Conservation (phyloP, 768 basidiomycete species). For the Termitomyces titanicus region DNA sequence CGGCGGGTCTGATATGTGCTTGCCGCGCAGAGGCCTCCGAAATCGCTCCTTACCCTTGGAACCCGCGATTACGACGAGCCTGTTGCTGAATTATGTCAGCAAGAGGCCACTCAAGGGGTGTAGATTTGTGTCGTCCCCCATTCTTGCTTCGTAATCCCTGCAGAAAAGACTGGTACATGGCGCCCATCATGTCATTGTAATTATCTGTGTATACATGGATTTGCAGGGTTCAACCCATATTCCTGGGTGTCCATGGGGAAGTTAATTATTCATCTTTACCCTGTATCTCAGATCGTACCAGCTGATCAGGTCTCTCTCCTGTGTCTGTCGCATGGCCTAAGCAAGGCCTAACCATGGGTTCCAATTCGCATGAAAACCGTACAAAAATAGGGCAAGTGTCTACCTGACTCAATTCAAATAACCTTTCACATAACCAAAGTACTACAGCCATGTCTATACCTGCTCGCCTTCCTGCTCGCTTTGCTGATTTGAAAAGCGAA, state of each 20-base stretch:
- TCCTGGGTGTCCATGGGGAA: not conserved
- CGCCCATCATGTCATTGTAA: not conserved
- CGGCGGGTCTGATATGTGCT: too few relatives aligned
- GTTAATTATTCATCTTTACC: not conserved
- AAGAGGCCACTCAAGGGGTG: too few relatives aligned
- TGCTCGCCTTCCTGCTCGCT: slow-evolving; percentile 40
- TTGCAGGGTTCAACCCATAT: not conserved
- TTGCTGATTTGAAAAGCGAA: slow-evolving; percentile 53
- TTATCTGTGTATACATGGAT: not conserved
- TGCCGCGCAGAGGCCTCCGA: too few relatives aligned
- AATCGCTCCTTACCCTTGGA: too few relatives aligned
- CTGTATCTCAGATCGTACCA: not conserved
- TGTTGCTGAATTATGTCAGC: too few relatives aligned
- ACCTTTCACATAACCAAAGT: not conserved
- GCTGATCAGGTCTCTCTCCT: not conserved
- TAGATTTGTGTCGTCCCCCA: too few relatives aligned
- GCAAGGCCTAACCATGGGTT: too few relatives aligned
- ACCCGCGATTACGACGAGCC: too few relatives aligned
- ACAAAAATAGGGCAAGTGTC: not conserved
- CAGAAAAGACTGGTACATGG: not conserved
- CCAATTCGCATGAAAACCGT: not conserved
- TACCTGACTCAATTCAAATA: not conserved
- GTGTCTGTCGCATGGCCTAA: not conserved
- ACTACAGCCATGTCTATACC: slow-evolving; percentile 5
- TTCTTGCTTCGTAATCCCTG: not conserved